Conservation (phyloP, 768 basidiomycete species). For the Hygrocybe coccinea region DNA sequence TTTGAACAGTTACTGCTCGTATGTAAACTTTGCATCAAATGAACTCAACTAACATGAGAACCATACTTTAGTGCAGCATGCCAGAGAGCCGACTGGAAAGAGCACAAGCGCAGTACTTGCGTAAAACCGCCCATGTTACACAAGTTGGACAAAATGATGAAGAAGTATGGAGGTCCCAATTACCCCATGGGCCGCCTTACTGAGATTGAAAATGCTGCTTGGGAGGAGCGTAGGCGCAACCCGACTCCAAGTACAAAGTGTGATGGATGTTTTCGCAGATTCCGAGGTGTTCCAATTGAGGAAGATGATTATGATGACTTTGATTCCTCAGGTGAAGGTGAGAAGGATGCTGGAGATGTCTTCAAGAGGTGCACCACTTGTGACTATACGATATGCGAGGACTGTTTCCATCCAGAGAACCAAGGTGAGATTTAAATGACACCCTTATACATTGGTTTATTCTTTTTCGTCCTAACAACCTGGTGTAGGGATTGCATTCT, state of each 20-base stretch:
- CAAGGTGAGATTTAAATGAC: conserved; percentile 4
- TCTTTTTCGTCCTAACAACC: background rate
- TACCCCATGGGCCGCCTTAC: background rate
- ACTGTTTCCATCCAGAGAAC: conserved; percentile 5
- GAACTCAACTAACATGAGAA: background rate
- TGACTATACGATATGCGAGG: conserved; percentile 11
- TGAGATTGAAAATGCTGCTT: conserved; percentile 1
- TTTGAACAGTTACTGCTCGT: conserved; percentile 10
- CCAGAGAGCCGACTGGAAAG: conserved; percentile 19
- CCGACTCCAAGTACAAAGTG: conserved; percentile 6
- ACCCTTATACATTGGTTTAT: background rate
- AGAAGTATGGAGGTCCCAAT: conserved; percentile 8
- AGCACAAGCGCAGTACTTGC: conserved; percentile 20
- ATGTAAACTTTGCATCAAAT: background rate
- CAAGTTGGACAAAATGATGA: conserved; percentile 14
- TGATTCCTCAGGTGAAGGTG: conserved; percentile 4
- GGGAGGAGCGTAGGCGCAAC: conserved; percentile 13
- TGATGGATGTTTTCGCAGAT: conserved; percentile 16
- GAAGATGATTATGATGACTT: conserved; percentile 12
- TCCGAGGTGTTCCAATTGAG: conserved; percentile 12
- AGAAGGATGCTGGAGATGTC: conserved; percentile 6
- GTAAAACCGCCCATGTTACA: conserved; percentile 14
- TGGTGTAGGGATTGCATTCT: conserved; percentile 5
- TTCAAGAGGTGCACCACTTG: conserved; percentile 9
- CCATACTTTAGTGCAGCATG: conserved; percentile 9